phyloP scores from a whole-genome alignment of 2,329 filamentous ascomycete genomes.

The Colletotrichum brevisporum region DNA sequence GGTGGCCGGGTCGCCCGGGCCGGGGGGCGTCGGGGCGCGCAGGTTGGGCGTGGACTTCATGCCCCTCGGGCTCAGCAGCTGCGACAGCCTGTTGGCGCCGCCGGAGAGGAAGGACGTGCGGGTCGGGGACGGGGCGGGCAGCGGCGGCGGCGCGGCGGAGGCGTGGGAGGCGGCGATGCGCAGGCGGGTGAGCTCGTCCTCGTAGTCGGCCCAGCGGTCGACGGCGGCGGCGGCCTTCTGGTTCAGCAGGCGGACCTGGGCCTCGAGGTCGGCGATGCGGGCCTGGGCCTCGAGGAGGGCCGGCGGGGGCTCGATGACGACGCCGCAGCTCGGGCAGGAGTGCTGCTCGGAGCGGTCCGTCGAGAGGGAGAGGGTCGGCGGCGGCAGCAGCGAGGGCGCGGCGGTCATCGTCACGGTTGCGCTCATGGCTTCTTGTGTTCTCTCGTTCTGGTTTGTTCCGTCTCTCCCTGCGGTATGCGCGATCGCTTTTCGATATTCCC shows the following conservation, averaged over 20 bases:
- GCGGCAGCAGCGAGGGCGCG: conserved; percentile 32
- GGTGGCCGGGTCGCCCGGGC: conserved; percentile 46
- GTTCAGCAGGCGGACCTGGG: conserved; percentile 78
- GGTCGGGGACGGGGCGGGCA: conserved; percentile 49
- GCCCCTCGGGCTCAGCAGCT: conserved; percentile 54
- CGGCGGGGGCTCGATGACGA: conserved; percentile 53
- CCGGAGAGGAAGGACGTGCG: conserved; percentile 62
- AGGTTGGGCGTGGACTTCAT: conserved; percentile 63
- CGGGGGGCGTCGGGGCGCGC: conserved; percentile 43
- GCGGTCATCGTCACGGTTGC: conserved; percentile 43
- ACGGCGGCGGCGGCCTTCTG: conserved; percentile 77
- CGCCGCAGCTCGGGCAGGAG: conserved; percentile 68
- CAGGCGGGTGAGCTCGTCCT: conserved; percentile 79
- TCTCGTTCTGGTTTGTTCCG: neutral
- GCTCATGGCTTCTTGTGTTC: conserved; percentile 36
- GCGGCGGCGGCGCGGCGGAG: conserved; percentile 44
- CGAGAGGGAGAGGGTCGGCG: conserved; percentile 41
- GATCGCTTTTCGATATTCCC: neutral
- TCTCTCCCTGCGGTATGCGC: neutral
- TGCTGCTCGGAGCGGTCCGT: conserved; percentile 41
- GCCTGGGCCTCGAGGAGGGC: conserved; percentile 69
- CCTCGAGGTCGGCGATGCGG: conserved; percentile 78
- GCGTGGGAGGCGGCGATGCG: conserved; percentile 52
- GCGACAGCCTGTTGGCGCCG: conserved; percentile 60
- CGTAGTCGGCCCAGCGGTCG: conserved; percentile 82